phyloP scores from a whole-genome alignment of 1,284 basidiomycete species.

The Fomitopsis palustris region DNA sequence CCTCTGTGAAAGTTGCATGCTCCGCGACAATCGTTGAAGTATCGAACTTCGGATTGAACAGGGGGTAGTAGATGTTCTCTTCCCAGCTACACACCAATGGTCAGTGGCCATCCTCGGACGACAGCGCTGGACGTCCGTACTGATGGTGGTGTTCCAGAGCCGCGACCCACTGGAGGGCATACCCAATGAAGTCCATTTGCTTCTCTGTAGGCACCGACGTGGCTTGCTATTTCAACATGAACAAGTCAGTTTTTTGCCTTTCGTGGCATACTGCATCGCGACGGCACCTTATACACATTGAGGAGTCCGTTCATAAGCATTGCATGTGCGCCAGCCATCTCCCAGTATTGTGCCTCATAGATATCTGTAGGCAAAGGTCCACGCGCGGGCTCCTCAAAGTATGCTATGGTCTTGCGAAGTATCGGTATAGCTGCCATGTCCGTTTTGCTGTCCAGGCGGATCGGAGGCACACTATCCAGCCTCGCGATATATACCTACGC shows the following conservation, averaged over 20 bases:
- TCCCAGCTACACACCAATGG: constrained; percentile 8
- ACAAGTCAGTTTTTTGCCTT: neutral
- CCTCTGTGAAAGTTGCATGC: constrained; percentile 11
- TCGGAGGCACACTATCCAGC: neutral
- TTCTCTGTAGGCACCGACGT: constrained; percentile 5
- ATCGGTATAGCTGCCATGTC: neutral
- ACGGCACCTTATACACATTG: constrained; percentile 11
- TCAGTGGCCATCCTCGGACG: neutral
- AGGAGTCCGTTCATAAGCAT: constrained; percentile 10
- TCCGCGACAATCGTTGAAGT: constrained; percentile 10
- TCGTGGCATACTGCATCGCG: neutral
- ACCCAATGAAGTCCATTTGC: constrained; percentile 3
- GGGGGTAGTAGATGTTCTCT: constrained; percentile 13
- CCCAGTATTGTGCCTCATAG: constrained; percentile 11
- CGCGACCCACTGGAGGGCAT: constrained; percentile 12
- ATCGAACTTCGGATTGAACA: constrained; percentile 12
- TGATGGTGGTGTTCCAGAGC: constrained; percentile 14
- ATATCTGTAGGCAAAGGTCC: constrained; percentile 9
- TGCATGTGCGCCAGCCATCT: constrained; percentile 15
- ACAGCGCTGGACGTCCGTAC: constrained; percentile 1
- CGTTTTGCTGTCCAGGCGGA: neutral
- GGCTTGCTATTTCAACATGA: constrained; percentile 11
- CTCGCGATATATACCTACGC: neutral
- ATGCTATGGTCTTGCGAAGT: constrained; percentile 8
- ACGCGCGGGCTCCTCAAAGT: constrained; percentile 4